phyloP scores from a whole-genome alignment of 2,329 filamentous ascomycete species.

The Atkinsonella texensis region DNA sequence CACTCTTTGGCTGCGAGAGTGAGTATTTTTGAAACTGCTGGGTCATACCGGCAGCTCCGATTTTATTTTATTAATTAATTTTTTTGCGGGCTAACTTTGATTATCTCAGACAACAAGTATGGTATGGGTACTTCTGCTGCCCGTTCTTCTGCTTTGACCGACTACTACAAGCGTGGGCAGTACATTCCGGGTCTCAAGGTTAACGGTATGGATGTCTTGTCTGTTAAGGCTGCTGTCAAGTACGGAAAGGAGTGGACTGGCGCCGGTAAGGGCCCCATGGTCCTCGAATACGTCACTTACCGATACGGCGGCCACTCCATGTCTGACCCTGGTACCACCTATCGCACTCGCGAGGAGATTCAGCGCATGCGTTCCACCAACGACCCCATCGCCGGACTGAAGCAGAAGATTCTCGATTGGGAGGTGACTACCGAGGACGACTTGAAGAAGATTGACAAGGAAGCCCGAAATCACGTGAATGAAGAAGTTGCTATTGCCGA shows the following conservation, averaged over 20 bases:
- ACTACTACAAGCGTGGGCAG: constrained; percentile 99
- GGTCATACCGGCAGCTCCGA: too few species aligned
- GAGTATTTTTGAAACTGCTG: constrained; percentile 28
- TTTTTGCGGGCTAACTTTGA: background rate
- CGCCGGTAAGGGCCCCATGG: constrained; percentile 79
- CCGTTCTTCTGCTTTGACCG: constrained; percentile 88
- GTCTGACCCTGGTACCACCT: constrained; percentile 98
- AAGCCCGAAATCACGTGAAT: constrained; percentile 74
- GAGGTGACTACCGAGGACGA: constrained; percentile 82
- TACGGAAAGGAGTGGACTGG: constrained; percentile 83
- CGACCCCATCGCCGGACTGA: constrained; percentile 94
- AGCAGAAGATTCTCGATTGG: constrained; percentile 98
- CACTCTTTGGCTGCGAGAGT: constrained; percentile 98
- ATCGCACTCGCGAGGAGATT: constrained; percentile 98
- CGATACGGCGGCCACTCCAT: constrained; percentile 99
- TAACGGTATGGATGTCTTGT: constrained; percentile 98
- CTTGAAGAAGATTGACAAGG: constrained; percentile 92
- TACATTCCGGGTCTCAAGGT: constrained; percentile 99
- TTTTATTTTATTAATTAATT: background rate
- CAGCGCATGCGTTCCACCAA: constrained; percentile 99
- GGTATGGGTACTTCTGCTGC: constrained; percentile 97
- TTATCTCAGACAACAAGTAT: constrained; percentile 86
- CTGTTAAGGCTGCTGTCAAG: constrained; percentile 90
- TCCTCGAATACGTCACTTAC: constrained; percentile 99
- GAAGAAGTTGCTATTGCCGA: constrained; percentile 84